phyloP scores from a whole-genome alignment of 768 basidiomycete species.

The Albatrellus ellisii region DNA sequence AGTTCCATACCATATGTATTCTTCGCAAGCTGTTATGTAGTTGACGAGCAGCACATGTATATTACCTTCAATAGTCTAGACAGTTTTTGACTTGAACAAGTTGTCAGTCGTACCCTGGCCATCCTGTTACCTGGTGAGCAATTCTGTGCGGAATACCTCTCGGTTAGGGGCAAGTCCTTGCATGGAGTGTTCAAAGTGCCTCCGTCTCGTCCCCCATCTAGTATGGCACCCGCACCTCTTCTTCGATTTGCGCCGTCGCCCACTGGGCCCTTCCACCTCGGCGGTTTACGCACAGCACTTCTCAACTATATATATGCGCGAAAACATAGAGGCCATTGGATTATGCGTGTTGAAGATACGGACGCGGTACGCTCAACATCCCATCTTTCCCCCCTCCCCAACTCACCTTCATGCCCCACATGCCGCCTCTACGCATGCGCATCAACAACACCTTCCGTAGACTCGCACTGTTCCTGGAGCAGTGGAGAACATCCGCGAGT shows the following conservation, averaged over 20 bases:
- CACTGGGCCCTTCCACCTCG: constrained; percentile 88
- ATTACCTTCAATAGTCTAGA: no score
- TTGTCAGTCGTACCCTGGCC: no score
- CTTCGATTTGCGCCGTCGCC: constrained; percentile 96
- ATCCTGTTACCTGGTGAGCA: no score
- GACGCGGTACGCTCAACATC: constrained; percentile 54
- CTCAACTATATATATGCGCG: constrained; percentile 84
- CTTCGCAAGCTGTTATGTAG: no score
- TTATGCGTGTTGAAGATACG: constrained; percentile 90
- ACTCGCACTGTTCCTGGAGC: constrained; percentile 71
- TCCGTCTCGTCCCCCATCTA: no score
- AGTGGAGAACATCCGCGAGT: constrained; percentile 64
- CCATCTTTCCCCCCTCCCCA: neutral
- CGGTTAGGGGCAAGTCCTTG: no score
- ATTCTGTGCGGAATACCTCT: no score
- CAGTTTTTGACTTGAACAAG: no score
- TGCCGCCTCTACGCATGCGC: neutral
- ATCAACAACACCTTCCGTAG: constrained; percentile 25
- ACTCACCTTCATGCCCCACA: neutral
- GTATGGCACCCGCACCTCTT: no score
- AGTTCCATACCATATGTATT: no score
- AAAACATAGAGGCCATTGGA: constrained; percentile 78
- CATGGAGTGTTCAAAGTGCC: no score
- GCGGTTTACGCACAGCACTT: constrained; percentile 86
- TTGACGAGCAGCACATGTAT: no score